Conservation (phyloP, 371 early-diverging fungal species). For the Mortierella sp. region DNA sequence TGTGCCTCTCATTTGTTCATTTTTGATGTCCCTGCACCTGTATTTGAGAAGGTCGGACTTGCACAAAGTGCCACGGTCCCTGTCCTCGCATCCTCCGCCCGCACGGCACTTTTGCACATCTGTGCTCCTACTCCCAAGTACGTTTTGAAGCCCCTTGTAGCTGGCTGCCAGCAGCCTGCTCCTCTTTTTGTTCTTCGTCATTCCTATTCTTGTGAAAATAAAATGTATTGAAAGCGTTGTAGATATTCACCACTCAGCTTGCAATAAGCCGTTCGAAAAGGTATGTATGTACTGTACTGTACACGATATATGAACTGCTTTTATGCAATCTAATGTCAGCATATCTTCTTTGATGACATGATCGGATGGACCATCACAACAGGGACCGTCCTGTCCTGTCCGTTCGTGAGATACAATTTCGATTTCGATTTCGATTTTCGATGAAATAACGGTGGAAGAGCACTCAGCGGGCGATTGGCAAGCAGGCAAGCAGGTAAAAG, state of each 20-base stretch:
- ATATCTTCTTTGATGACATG: slow-evolving; percentile 2
- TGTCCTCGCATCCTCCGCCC: neutral
- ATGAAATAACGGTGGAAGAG: no score
- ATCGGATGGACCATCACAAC: neutral
- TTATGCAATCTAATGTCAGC: slow-evolving; percentile 10
- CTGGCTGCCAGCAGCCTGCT: no score
- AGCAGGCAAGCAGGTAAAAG: no score
- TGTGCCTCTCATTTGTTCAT: neutral
- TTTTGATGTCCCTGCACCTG: no score
- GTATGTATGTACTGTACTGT: neutral
- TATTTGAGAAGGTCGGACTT: neutral
- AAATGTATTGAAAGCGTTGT: neutral
- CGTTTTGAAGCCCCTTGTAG: neutral
- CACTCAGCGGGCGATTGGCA: no score
- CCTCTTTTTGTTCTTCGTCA: neutral
- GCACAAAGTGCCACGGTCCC: neutral
- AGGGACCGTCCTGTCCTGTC: no score
- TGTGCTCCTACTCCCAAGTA: neutral
- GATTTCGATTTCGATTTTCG: no score
- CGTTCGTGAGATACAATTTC: no score
- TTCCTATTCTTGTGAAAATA: slow-evolving; percentile 1
- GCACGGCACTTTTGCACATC: no score
- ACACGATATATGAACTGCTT: neutral
- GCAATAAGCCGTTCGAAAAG: neutral
- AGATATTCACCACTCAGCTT: neutral